These are phyloP conservation scores for Ochetophila trinervis DNA, from an alignment of 306 rosid genomes.

Conservation along the genomic window DNA sequence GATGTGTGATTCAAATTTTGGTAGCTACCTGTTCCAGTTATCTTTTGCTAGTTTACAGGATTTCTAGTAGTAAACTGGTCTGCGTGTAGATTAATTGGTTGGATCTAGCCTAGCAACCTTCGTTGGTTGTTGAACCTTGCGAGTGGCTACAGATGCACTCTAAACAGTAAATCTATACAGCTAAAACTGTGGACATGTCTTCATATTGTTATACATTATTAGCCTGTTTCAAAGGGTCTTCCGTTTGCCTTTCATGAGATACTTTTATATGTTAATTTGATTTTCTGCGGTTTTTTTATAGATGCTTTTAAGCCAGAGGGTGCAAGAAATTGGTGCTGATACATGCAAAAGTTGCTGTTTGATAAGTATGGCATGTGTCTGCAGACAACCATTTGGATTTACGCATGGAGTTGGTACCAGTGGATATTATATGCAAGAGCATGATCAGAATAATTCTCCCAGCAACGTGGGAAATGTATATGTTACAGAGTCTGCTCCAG, in stretches of 20 bases:
- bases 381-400: conserved; percentile 76
- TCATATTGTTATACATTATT: not conserved
- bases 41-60: not conserved
- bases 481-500: conserved; percentile 76
- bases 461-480: conserved; percentile 64
- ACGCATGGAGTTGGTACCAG: conserved; percentile 54
- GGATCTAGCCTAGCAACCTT: not conserved
- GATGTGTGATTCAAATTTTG: conserved; percentile 2
- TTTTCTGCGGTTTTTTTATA: conserved; percentile 24
- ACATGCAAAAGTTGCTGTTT: conserved; percentile 91
- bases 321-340: conserved; percentile 90
- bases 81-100: not conserved
- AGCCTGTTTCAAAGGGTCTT: not conserved
- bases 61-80: not conserved
- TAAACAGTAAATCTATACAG: not conserved
- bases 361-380: conserved; percentile 67
- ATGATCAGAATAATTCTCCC: conserved; percentile 61
- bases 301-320: conserved; percentile 99
- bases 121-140: not conserved
- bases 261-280: conserved; percentile 4
- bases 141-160: not conserved
- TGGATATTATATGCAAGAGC: conserved; percentile 78
- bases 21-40: not conserved
- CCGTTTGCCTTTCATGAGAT: conserved; percentile 22
- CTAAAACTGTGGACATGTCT: not conserved